phyloP scores from a whole-genome alignment of 2,329 filamentous ascomycete species.

The Fonsecaea monophora region DNA sequence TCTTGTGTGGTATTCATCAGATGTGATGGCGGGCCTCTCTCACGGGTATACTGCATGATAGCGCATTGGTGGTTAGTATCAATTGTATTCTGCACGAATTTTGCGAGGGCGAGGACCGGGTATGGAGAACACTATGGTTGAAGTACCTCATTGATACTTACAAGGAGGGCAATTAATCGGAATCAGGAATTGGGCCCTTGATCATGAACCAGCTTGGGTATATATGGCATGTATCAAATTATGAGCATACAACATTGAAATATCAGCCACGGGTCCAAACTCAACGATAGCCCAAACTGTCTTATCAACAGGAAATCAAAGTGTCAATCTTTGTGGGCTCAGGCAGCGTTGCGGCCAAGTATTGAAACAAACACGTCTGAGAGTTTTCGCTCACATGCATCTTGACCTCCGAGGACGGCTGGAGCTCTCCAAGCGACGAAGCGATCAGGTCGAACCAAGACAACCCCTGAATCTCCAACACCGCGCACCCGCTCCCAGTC shows the following conservation, averaged over 20 bases:
- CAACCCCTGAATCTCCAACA: conserved; percentile 64
- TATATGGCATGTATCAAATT: not conserved
- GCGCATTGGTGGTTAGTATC: not conserved
- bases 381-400: conserved; percentile 26
- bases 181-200: not conserved
- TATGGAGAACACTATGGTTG: not conserved
- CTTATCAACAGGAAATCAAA: not conserved
- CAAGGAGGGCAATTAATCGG: not conserved
- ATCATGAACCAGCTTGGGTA: not conserved
- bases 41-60: conserved; percentile 17
- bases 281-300: not conserved
- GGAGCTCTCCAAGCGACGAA: conserved; percentile 62
- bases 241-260: not conserved
- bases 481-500: conserved; percentile 60
- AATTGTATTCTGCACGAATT: not conserved
- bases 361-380: conserved; percentile 13
- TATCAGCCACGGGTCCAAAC: not conserved
- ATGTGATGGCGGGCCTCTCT: conserved; percentile 20
- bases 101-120: not conserved
- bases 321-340: not conserved
- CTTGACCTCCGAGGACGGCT: conserved; percentile 24
- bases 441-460: conserved; percentile 65
- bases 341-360: not conserved
- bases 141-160: not conserved
- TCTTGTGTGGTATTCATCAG: conserved; percentile 23